Evolutionary conservation across 2,329 filamentous ascomycete species (phyloP), one percentile per base, ranked within the genome.

Genomic region (Monascus ruber): DNA sequence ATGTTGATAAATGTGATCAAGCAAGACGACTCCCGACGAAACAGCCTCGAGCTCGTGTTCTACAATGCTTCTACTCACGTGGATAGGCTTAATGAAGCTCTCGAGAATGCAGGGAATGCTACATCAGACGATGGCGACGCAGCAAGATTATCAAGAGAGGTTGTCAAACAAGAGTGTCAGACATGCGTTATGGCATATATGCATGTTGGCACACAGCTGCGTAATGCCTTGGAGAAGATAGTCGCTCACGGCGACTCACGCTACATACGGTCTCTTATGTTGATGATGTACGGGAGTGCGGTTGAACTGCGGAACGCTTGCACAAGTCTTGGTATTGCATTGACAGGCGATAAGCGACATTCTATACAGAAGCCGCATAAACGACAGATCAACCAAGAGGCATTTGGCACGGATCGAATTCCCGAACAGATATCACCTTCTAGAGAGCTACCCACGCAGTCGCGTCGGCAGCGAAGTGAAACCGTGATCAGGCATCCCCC

Each of bases 221-320:
- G 66, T 37, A 63, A 68, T 36, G 68, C 63, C 34, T 58, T 67
- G 24, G 56, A 60, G 34, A 73, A 72, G 41, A 71, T 76, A 28
- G 65, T 74, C n/a, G 62, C 69, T 35, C 67, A 72, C 36, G 69
- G 70, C 4, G 74, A 79, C 47, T 64, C 70, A 5, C 69, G 72
- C 41, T 73, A 77, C 45, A 60, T 79, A 37, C 72, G 76, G 25
- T 75, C 70, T 10, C 63, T 78, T 33, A 68, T 81, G 58, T 65
- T 77, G 29, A 68, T 76, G 45, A 67, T 78, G 29, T 77, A 76
- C 47, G 70, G 71, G 35, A 73, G 74, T 44, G 54, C 77, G 36
- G 58, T 76, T 34, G 77, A 80, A 53, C 63, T 77, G 42, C 71
- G 73, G 37, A 79, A 79, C 52, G 72, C 74, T 32, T 76, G 73